Percentiles rank a stretch among this genome's conserved stretches.
Conservation (phyloP, 2,329 filamentous ascomycete genomes). For the Fusarium concolor region DNA sequence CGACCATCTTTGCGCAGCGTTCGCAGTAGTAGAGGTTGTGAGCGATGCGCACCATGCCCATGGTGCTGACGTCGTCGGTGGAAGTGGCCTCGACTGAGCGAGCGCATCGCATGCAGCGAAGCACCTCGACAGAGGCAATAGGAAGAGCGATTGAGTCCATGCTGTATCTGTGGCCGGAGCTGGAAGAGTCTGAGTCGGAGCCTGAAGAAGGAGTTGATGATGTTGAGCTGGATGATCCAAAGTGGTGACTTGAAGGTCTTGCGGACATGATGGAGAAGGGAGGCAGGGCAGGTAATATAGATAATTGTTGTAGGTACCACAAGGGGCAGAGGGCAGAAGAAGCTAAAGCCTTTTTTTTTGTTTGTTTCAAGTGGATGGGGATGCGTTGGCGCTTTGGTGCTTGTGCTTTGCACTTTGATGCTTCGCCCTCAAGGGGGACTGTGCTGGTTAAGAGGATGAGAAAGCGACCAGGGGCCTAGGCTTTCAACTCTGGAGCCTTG, state of each 20-base stretch:
- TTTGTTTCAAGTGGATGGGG: slow-evolving; percentile 34
- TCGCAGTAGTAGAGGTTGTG: slow-evolving; percentile 75
- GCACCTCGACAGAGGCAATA: slow-evolving; percentile 66
- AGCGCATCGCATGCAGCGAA: slow-evolving; percentile 73
- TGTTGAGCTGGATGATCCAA: slow-evolving; percentile 41
- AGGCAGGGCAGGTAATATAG: slow-evolving; percentile 33
- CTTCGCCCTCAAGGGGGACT: slow-evolving; percentile 34
- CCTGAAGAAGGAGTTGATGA: slow-evolving; percentile 36
- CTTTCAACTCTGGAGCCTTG: slow-evolving; percentile 39
- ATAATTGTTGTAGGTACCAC: slow-evolving; percentile 5
- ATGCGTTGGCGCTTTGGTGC: slow-evolving; percentile 33
- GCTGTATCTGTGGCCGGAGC: slow-evolving; percentile 55
- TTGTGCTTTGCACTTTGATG: slow-evolving; percentile 18
- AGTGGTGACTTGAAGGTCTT: slow-evolving; percentile 39
- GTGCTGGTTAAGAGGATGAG: slow-evolving; percentile 30
- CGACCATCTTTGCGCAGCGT: slow-evolving; percentile 71
- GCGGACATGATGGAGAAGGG: slow-evolving; percentile 37
- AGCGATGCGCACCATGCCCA: slow-evolving; percentile 73
- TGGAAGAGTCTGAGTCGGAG: slow-evolving; percentile 42
- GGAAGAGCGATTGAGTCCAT: slow-evolving; percentile 62
- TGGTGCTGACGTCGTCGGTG: slow-evolving; percentile 67
- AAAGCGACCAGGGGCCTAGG: slow-evolving; percentile 30
- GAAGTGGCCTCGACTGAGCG: slow-evolving; percentile 70
- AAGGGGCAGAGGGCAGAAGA: slow-evolving; percentile 1
- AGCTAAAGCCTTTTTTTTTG: slow-evolving; percentile 31